Base-by-base conservation (phyloP, 2,329 filamentous ascomycete genomes). In the Cercospora citrullina region DNA sequence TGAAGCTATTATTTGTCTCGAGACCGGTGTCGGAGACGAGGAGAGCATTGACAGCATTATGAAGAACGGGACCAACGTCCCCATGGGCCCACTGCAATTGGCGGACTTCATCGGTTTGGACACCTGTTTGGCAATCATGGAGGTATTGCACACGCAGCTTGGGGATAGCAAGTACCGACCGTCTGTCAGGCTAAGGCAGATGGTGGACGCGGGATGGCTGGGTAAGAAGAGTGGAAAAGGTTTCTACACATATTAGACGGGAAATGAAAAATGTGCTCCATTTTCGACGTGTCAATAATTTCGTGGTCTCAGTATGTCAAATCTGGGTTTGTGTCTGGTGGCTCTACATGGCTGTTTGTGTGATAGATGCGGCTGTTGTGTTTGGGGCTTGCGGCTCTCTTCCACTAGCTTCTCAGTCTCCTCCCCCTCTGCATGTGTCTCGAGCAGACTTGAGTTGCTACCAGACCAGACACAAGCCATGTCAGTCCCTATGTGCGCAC, bases 11-110 rank as follows among this genome's bases (percentile, higher is more conserved):
- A 94, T 97, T 72, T 99, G 95, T 80, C 85, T 99, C 14, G 95
- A 99, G 82, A 97, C 95, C 0, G 92, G 92, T 3, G 89, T 99
- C 0, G 95, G 95, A 18, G 87, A 88, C 71, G 90, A 91, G 74
- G 94, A 98, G 77, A 91, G 94, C 71, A 99, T 99, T 72, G 95
- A 99, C 78, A 90, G 87, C 72, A 99, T 99, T 75, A 99, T 99
- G 95, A 98, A 97, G 87, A 97, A 97, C 75, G 95, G 95, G 58
- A 99, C 95, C 23, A 97, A 97, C 77, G 95, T 99, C 48, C 95
- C 95, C 26, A 99, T 99, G 95, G 95, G 95, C 0, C 95, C 95
- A 9, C 84, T 99, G 72, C 90, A 93, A 76, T 82, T 99, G 75
- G 95, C 95, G 2, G 95, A 99, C 80, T 99, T 99, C 77, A 98